phyloP scores from a whole-genome alignment of 1,139 yeast species.

The Spathaspora jeffriesii region DNA sequence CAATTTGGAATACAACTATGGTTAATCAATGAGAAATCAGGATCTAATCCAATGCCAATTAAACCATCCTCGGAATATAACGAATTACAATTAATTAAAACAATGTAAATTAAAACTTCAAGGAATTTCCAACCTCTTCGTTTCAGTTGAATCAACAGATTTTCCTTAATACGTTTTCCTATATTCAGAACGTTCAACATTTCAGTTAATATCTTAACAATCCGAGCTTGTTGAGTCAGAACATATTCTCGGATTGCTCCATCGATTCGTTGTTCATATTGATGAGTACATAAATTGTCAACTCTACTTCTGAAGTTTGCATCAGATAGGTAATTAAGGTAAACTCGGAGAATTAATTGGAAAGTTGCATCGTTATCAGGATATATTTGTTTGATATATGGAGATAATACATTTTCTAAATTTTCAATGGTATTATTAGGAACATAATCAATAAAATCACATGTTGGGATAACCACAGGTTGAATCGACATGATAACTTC shows the following conservation, averaged over 20 bases:
- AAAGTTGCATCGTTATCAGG: conserved; percentile 1
- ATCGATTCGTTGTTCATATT: conserved; percentile 6
- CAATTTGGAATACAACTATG: conserved; percentile 35
- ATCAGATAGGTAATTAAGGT: conserved; percentile 10
- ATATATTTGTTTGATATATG: conserved; percentile 2
- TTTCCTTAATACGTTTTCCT: conserved; percentile 4
- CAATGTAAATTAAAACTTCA: conserved; percentile 10
- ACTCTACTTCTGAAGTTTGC: conserved; percentile 8
- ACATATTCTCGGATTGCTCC: not conserved
- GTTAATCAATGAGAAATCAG: conserved; percentile 30
- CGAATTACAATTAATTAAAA: conserved; percentile 10
- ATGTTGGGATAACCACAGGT: conserved; percentile 5
- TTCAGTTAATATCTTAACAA: conserved; percentile 6
- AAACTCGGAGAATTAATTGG: conserved; percentile 6
- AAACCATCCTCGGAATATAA: conserved; percentile 15
- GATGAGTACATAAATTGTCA: conserved; percentile 13
- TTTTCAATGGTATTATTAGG: conserved; percentile 1
- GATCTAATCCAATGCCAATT: conserved; percentile 36
- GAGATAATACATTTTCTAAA: conserved; percentile 6
- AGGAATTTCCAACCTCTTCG: conserved; percentile 13
- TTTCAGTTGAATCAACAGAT: conserved; percentile 5
- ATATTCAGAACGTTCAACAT: conserved; percentile 7
- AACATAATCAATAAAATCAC: not conserved
- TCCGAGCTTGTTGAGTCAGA: conserved; percentile 6
- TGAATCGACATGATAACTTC: conserved; percentile 8